Evolutionary conservation across 768 basidiomycete species (phyloP).

Genomic region (Mycena galopus): DNA sequence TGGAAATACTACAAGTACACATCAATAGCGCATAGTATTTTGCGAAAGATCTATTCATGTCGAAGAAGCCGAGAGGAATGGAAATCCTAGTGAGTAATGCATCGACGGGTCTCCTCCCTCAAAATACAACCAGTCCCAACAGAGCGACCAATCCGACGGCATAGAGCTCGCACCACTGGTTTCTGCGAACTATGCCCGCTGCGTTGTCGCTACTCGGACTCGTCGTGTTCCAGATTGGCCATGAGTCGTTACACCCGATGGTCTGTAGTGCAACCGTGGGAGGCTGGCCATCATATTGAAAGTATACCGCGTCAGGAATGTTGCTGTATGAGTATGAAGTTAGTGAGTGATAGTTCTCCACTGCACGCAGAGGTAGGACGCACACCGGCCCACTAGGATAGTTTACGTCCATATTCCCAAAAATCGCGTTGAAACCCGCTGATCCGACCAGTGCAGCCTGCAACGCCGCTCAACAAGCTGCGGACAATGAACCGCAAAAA

Average conservation of each 20-base stretch:
- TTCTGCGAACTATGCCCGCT: no score
- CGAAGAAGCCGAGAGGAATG: no score
- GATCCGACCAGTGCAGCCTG: background rate
- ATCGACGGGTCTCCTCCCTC: no score
- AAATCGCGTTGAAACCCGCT: background rate
- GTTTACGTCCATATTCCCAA: background rate
- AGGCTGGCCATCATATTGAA: background rate
- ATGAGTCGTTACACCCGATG: background rate
- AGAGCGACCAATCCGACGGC: no score
- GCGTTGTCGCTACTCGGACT: no score
- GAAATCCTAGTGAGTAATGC: no score
- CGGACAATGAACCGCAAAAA: background rate
- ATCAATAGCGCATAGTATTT: no score
- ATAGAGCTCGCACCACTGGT: no score
- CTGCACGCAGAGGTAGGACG: background rate
- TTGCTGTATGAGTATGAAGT: background rate
- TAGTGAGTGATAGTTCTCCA: background rate
- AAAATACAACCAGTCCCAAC: no score
- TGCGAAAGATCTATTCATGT: no score
- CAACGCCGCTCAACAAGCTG: background rate
- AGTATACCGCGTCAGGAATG: background rate
- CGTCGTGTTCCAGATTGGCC: background rate
- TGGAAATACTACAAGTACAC: no score
- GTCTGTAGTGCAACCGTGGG: background rate
- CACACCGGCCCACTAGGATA: background rate